Base-by-base conservation (phyloP, 2,329 filamentous ascomycete genomes). In the Elsinoe fawcettii region DNA sequence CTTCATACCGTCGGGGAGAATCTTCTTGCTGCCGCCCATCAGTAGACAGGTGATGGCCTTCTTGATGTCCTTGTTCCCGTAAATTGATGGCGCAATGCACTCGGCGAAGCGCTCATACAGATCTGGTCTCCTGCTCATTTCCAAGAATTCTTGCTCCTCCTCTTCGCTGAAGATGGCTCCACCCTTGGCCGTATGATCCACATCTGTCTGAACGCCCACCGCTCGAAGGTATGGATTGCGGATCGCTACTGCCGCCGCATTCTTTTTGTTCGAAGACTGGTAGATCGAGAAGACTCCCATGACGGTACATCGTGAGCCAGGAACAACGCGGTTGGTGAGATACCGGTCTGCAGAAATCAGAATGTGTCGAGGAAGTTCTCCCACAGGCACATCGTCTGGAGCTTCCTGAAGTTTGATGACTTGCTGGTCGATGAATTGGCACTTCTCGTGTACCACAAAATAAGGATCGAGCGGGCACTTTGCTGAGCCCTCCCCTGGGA, bases 241-340 rank as follows among this genome's bases (percentile, higher is more conserved):
- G 65, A 99, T 96, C 7, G 93, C 93, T 2, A 97, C 91, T 1
- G 93, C 93, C 1, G 86, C 86, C 71, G 91, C 95, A 41, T 83
- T 86, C 39, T 86, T 87, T 72, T 97, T 97, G 11, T 20, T 30
- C 43, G 69, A 66, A 65, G 86, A 87, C 71, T 96, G 90, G 72
- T 96, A 99, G 67, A 97, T 97, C 27, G 92, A 96, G 75, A 96
- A 99, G 32, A 99, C 90, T 18, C 93, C 93, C 82, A 93, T 97
- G 16, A 99, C 81, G 2, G 90, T 95, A 71, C 93, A 99, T 69
- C 92, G 82, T 53, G 92, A 95, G 27, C 93, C 93, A 5, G 93
- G 93, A 2, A 99, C 91, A 2, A 99, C 93, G 54, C 90, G 84
- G 69, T 99, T 99, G 9, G 92, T 93, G 47, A 99, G 77, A 68